These are phyloP conservation scores for Globisporangium nagaii DNA, from an alignment of 352 stramenopile species.

Conservation along the genomic window DNA sequence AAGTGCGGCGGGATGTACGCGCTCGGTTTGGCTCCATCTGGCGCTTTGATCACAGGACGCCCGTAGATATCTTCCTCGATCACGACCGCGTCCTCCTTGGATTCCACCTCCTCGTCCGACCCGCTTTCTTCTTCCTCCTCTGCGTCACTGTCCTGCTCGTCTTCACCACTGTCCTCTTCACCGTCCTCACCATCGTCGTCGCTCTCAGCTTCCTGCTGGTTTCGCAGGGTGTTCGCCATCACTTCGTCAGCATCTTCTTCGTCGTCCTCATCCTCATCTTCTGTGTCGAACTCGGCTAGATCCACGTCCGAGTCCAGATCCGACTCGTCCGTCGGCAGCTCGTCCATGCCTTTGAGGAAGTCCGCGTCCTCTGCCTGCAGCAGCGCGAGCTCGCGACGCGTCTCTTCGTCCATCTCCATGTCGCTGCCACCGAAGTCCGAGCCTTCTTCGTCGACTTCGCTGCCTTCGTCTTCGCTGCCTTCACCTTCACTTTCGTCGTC, in stretches of 20 bases:
- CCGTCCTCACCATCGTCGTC: constrained; percentile 9
- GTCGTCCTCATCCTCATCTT: constrained; percentile 41
- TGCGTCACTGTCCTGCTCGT: constrained; percentile 10
- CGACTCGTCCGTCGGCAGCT: constrained; percentile 79
- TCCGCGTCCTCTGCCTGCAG: constrained; percentile 78
- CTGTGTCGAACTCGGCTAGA: constrained; percentile 57
- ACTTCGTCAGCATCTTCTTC: constrained; percentile 37
- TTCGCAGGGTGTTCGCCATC: constrained; percentile 44
- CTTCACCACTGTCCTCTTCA: constrained; percentile 12
- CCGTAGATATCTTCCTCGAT: constrained; percentile 84
- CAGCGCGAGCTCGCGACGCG: constrained; percentile 63
- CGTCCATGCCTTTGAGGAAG: constrained; percentile 79
- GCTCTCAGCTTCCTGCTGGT: constrained; percentile 31
- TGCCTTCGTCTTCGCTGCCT: constrained; percentile 15
- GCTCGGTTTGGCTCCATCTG: constrained; percentile 32
- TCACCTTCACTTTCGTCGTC: constrained; percentile 19
- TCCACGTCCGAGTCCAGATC: constrained; percentile 67
- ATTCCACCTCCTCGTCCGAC: constrained; percentile 22
- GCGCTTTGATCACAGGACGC: constrained; percentile 52
- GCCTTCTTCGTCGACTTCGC: constrained; percentile 6
- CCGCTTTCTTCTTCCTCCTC: constrained; percentile 13
- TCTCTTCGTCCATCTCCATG: constrained; percentile 82
- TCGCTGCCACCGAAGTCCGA: constrained; percentile 20
- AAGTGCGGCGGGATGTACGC: constrained; percentile 87
- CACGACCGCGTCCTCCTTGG: constrained; percentile 17